These are phyloP conservation scores for Phylloboletellus chloephorus DNA, from an alignment of 1,284 basidiomycete species.

Conservation along the genomic window DNA sequence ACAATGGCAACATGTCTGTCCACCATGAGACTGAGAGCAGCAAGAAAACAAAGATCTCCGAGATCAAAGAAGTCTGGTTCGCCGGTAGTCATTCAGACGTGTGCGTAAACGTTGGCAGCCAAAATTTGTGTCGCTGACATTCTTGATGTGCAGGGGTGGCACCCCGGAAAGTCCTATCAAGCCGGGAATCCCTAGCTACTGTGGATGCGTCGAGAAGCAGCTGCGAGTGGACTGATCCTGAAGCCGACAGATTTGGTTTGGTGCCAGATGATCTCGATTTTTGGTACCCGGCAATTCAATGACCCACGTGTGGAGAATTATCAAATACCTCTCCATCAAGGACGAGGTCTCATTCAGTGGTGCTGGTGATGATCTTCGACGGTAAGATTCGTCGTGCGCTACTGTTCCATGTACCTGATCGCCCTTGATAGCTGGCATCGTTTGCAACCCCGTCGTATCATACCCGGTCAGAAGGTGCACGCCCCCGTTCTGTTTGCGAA, in stretches of 20 bases:
- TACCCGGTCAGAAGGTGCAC: conserved; percentile 21
- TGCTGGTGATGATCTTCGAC: conserved; percentile 3
- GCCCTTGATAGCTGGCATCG: conserved; percentile 7
- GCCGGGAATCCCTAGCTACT: conserved; percentile 14
- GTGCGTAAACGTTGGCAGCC: conserved; percentile 9
- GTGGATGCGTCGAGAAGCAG: conserved; percentile 20
- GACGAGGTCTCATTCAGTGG: conserved; percentile 12
- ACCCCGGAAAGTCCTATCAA: conserved; percentile 1
- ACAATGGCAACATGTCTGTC: not conserved
- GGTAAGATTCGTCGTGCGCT: not conserved
- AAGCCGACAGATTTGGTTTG: conserved; percentile 11
- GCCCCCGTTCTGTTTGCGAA: conserved; percentile 11
- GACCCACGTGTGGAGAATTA: conserved; percentile 8
- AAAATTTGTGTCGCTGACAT: not conserved
- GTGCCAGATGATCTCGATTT: conserved; percentile 11
- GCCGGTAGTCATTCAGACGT: conserved; percentile 25
- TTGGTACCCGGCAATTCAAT: conserved; percentile 16
- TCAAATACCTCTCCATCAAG: conserved; percentile 16
- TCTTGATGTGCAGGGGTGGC: conserved; percentile 9
- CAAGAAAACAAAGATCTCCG: not conserved
- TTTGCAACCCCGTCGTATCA: conserved; percentile 8
- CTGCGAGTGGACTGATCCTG: conserved; percentile 9
- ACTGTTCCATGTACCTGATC: not conserved
- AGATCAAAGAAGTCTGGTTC: conserved; percentile 26
- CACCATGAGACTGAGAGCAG: not conserved